A percentile compares a stretch with the other conserved stretches of the same genome.
phyloP scores from a whole-genome alignment of 116 monocot species.

The Trichopus zeylanicus region DNA sequence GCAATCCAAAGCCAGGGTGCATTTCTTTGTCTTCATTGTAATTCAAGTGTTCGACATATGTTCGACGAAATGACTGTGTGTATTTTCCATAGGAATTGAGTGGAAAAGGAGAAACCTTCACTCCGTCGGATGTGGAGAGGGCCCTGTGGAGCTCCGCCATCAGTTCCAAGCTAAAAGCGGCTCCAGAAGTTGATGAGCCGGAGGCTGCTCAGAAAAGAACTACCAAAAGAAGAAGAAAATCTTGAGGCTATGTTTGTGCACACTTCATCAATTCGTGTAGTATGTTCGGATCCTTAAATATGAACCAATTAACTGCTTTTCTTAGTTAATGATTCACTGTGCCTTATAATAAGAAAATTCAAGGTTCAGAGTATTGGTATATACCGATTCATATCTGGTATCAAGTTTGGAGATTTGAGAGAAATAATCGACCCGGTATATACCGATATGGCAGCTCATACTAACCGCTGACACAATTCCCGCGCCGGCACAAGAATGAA shows the following conservation, averaged over 20 bases:
- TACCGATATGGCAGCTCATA: background rate
- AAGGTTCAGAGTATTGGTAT: too few relatives aligned
- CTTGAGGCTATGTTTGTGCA: constrained; percentile 5
- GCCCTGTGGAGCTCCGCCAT: constrained; percentile 56
- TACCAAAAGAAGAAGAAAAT: constrained; percentile 37
- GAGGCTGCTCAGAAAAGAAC: constrained; percentile 14
- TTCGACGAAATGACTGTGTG: background rate
- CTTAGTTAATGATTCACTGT: too few relatives aligned
- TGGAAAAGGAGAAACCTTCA: constrained; percentile 33
- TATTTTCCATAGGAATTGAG: constrained; percentile 44
- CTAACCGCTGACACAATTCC: constrained; percentile 79
- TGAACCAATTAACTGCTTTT: too few relatives aligned
- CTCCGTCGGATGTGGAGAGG: constrained; percentile 60
- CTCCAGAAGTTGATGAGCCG: constrained; percentile 6
- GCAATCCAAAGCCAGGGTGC: constrained; percentile 67
- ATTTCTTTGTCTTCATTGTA: background rate
- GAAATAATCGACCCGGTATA: too few relatives aligned
- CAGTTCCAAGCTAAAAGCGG: constrained; percentile 18
- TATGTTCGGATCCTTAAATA: too few relatives aligned
- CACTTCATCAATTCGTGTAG: too few relatives aligned
- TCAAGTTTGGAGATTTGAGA: too few relatives aligned
- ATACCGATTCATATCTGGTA: too few relatives aligned
- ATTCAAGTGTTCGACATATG: background rate
- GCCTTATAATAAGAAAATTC: too few relatives aligned
- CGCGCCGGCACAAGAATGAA: constrained; percentile 75